These are phyloP conservation scores for Dalechampia spathulata DNA, from an alignment of 441 rosid genomes.

Conservation along the genomic window DNA sequence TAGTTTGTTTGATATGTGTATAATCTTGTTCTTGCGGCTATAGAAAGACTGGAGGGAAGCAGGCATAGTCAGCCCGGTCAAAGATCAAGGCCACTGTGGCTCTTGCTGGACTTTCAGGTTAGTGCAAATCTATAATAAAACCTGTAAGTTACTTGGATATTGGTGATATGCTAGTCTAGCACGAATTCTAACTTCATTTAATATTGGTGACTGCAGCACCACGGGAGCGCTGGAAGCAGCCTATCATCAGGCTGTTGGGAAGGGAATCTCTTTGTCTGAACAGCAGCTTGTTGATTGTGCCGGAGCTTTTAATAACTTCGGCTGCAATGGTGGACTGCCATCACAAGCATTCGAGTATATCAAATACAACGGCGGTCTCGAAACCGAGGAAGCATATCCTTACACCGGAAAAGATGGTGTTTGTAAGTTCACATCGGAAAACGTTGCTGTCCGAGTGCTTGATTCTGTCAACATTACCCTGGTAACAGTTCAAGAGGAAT, in stretches of 20 bases:
- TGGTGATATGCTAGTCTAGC: no score
- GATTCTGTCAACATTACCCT: constrained; percentile 74
- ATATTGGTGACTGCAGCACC: constrained; percentile 38
- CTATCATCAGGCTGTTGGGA: constrained; percentile 85
- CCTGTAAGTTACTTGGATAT: no score
- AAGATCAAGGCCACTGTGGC: constrained; percentile 86
- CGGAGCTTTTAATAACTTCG: constrained; percentile 71
- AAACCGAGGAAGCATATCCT: constrained; percentile 85
- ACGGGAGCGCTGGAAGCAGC: constrained; percentile 99
- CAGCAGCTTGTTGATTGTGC: constrained; percentile 99
- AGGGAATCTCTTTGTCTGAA: constrained; percentile 73
- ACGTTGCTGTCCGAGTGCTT: constrained; percentile 59
- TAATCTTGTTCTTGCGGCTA: background rate
- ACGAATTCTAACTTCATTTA: no score
- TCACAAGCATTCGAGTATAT: constrained; percentile 96
- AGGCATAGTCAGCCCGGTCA: constrained; percentile 90
- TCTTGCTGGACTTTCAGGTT: constrained; percentile 99
- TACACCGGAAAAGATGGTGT: constrained; percentile 49
- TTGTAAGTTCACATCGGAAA: constrained; percentile 74
- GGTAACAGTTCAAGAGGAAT: no score
- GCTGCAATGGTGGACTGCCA: constrained; percentile 92
- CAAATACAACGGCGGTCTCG: constrained; percentile 88
- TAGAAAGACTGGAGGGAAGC: constrained; percentile 92
- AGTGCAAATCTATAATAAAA: no score
- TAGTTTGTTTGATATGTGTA: no score